Evolutionary conservation across 2,329 filamentous ascomycete genomes (phyloP).

Genomic region (Diaporthe vexans): DNA sequence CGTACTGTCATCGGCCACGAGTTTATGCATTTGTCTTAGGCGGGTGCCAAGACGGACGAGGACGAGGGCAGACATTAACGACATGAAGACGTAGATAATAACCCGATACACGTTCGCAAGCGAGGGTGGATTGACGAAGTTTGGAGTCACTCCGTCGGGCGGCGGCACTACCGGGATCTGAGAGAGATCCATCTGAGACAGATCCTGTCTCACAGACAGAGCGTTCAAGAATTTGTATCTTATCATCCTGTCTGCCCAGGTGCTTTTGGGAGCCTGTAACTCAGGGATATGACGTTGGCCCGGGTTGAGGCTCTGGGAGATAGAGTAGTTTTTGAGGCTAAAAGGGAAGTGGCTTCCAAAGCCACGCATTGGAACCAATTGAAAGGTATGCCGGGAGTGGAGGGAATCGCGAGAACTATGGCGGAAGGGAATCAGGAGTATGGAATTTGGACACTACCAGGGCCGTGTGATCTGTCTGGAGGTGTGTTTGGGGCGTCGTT

Average conservation of each 20-base stretch:
- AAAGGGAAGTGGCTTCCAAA: neutral
- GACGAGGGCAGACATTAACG: conserved; percentile 13
- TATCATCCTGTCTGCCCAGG: neutral
- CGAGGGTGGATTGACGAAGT: conserved; percentile 20
- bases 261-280: neutral
- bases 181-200: neutral
- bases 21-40: neutral
- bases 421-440: too few species aligned
- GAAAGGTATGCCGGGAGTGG: too few species aligned
- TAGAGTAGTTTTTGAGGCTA: neutral
- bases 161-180: conserved; percentile 11
- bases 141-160: conserved; percentile 1
- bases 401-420: too few species aligned
- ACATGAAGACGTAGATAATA: neutral
- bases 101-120: conserved; percentile 5
- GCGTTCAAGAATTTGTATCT: neutral
- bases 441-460: too few species aligned
- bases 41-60: conserved; percentile 3
- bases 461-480: neutral
- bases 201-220: neutral
- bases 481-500: neutral
- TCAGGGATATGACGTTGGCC: neutral
- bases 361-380: too few species aligned
- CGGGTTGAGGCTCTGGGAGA: neutral
- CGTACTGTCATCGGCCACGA: conserved; percentile 16